These are phyloP conservation scores for Acacia acuminata DNA, from an alignment of 306 rosid species.

Conservation along the genomic window DNA sequence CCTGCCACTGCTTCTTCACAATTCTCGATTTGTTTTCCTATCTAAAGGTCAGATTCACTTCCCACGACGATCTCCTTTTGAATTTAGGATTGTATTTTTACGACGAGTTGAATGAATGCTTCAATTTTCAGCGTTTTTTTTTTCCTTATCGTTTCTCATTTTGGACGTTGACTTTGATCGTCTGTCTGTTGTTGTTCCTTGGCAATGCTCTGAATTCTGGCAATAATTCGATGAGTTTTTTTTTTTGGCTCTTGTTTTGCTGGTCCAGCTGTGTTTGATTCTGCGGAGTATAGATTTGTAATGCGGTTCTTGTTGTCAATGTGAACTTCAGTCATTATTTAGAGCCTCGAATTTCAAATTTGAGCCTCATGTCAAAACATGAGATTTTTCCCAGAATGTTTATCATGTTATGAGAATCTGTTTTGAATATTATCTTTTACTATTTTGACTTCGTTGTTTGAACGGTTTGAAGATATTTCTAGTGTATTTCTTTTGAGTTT, in stretches of 20 bases:
- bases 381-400: slow-evolving; percentile 1
- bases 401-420: slow-evolving; percentile 6
- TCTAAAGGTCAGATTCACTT: not conserved
- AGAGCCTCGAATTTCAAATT: not conserved
- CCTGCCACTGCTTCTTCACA: not conserved
- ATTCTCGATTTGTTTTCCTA: not conserved
- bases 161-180: slow-evolving; percentile 23
- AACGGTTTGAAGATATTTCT: slow-evolving; percentile 4
- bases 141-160: not conserved
- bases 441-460: slow-evolving; percentile 11
- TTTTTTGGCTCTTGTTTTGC: not conserved
- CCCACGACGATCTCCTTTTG: not conserved
- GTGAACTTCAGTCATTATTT: slow-evolving; percentile 6
- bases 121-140: not conserved
- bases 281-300: not conserved
- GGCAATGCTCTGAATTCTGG: slow-evolving; percentile 14
- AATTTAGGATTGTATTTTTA: slow-evolving; percentile 24
- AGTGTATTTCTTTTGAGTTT: not conserved
- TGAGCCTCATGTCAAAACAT: too few species aligned
- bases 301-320: slow-evolving; percentile 13
- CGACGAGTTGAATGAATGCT: slow-evolving; percentile 36
- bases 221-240: not conserved
- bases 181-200: slow-evolving; percentile 14
- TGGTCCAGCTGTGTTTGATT: slow-evolving; percentile 19
- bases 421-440: slow-evolving; percentile 5